Conservation (phyloP, 345 rosid genomes). For the Hevea brasiliensis region DNA sequence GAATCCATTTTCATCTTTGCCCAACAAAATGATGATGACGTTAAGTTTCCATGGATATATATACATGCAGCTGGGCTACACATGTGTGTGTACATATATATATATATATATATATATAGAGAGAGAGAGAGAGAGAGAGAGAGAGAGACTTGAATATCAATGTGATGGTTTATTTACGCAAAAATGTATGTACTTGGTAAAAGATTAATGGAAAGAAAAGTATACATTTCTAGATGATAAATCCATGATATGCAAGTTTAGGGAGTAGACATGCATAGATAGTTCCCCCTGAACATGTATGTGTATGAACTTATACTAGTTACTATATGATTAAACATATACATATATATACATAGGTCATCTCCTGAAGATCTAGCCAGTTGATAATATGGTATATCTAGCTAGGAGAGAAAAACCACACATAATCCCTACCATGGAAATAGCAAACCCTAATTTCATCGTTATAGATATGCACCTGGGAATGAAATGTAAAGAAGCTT, state of each 20-base stretch:
- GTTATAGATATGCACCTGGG: not conserved
- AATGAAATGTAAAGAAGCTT: not conserved
- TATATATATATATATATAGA: too few relatives aligned
- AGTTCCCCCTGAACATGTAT: too few relatives aligned
- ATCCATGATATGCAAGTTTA: not conserved
- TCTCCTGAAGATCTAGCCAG: not conserved
- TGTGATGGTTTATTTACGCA: conserved; percentile 1
- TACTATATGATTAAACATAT: too few relatives aligned
- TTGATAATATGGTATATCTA: not conserved
- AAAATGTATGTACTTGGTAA: conserved; percentile 3
- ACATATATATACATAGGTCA: not conserved
- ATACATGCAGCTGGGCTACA: too few relatives aligned
- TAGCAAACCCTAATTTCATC: not conserved
- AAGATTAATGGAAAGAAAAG: not conserved
- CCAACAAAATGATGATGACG: too few relatives aligned
- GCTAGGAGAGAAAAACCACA: not conserved
- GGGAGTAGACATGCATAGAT: not conserved
- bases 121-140: too few relatives aligned
- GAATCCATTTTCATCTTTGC: too few relatives aligned
- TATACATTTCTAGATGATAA: not conserved
- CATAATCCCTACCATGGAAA: not conserved
- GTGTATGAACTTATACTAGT: too few relatives aligned
- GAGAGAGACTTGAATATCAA: too few relatives aligned
- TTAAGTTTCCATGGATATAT: too few relatives aligned
- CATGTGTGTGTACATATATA: too few relatives aligned